Percentiles rank a stretch among this genome's conserved stretches.
Evolutionary conservation across 2,329 filamentous ascomycete genomes (phyloP).

Genomic region (Colletotrichum destructivum): DNA sequence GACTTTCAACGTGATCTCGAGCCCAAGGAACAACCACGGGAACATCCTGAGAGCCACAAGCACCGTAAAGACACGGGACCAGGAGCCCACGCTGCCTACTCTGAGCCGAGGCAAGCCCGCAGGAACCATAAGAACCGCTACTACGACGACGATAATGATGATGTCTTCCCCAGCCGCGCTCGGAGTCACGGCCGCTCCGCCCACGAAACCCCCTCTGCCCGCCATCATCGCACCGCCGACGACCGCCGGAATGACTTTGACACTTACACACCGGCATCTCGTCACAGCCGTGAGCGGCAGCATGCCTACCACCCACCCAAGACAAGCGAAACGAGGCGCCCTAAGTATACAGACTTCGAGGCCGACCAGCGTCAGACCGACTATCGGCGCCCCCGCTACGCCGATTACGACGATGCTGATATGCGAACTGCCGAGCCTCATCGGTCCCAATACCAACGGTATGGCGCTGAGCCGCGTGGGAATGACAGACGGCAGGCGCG

Average conservation of each 20-base stretch:
- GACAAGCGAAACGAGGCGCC: constrained; percentile 40
- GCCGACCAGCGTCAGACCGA: constrained; percentile 1
- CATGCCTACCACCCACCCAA: constrained; percentile 39
- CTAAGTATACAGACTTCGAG: constrained; percentile 36
- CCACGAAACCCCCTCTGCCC: not conserved
- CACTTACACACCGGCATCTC: constrained; percentile 19
- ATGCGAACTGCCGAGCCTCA: not conserved
- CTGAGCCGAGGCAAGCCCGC: constrained; percentile 13
- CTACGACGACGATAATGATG: constrained; percentile 22
- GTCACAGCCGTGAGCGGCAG: constrained; percentile 30
- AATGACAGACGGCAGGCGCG: constrained; percentile 15
- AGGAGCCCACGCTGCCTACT: constrained; percentile 1
- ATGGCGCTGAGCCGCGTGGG: constrained; percentile 4
- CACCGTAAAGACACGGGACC: constrained; percentile 3
- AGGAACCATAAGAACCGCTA: constrained; percentile 7
- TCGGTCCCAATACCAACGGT: constrained; percentile 5
- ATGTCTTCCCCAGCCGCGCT: constrained; percentile 2
- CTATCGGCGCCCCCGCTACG: constrained; percentile 18
- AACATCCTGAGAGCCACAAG: constrained; percentile 13
- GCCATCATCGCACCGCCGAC: constrained; percentile 4
- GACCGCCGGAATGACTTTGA: constrained; percentile 25
- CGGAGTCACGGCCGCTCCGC: constrained; percentile 29
- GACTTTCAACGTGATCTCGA: constrained; percentile 8
- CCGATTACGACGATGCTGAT: constrained; percentile 24
- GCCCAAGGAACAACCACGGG: constrained; percentile 1